These are phyloP conservation scores for Madurella fahalii DNA, from an alignment of 2,329 filamentous ascomycete species.

Conservation along the genomic window DNA sequence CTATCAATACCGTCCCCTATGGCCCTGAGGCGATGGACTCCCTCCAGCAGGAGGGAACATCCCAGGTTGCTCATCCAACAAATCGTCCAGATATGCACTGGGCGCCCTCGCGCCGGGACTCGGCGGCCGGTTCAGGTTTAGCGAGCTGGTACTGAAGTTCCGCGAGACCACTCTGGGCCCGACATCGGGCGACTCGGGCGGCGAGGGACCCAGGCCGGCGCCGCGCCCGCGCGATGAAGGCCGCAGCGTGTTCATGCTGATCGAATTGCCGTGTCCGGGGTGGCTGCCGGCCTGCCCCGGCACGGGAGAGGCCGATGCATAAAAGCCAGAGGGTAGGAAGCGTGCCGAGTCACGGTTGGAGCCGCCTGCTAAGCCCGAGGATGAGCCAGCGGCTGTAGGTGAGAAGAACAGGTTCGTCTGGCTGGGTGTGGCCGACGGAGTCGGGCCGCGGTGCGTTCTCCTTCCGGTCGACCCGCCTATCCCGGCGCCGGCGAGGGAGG, in stretches of 20 bases:
- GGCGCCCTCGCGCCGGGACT: conserved; percentile 64
- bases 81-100: conserved; percentile 83
- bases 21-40: conserved; percentile 4
- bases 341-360: conserved; percentile 61
- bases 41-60: conserved; percentile 41
- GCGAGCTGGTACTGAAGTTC: conserved; percentile 58
- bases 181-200: conserved; percentile 62
- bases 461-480: conserved; percentile 45
- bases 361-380: conserved; percentile 51
- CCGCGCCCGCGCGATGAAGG: conserved; percentile 54
- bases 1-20: conserved; percentile 13
- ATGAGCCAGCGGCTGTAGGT: conserved; percentile 73
- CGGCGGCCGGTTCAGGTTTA: conserved; percentile 61
- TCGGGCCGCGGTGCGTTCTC: conserved; percentile 49
- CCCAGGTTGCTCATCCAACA: conserved; percentile 71
- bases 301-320: conserved; percentile 62
- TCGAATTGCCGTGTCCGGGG: conserved; percentile 44
- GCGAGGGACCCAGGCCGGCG: conserved; percentile 47
- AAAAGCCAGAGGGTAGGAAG: conserved; percentile 91
- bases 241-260: conserved; percentile 58
- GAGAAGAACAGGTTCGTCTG: conserved; percentile 86
- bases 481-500: conserved; percentile 45
- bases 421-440: conserved; percentile 55
- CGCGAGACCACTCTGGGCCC: conserved; percentile 38
- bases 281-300: conserved; percentile 33